Percentiles rank a stretch among this genome's conserved stretches.
phyloP scores from a whole-genome alignment of 2,329 filamentous ascomycete genomes.

The Chaetomium strumarium region DNA sequence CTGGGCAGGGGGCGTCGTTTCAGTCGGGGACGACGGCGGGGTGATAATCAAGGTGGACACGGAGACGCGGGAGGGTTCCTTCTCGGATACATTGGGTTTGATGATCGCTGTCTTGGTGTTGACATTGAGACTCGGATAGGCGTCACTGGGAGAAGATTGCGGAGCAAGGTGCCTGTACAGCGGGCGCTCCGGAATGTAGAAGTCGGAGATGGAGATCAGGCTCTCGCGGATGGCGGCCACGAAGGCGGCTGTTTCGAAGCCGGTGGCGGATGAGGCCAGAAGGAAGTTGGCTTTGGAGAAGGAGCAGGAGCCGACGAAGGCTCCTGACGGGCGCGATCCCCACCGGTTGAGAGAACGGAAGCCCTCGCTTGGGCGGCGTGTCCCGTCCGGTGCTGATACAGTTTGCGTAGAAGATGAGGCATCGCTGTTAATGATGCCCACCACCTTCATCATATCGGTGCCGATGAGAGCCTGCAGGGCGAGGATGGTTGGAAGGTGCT shows the following conservation, averaged over 20 bases:
- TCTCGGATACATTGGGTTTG: not conserved
- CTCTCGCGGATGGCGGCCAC: constrained; percentile 47
- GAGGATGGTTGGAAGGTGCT: constrained; percentile 51
- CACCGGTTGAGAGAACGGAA: constrained; percentile 9
- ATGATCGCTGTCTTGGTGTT: not conserved
- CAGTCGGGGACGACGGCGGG: constrained; percentile 9
- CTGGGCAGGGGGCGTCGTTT: not conserved
- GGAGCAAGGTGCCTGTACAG: constrained; percentile 2
- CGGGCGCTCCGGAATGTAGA: constrained; percentile 38
- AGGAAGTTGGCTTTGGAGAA: constrained; percentile 52
- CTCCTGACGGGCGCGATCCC: not conserved
- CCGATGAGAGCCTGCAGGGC: constrained; percentile 54
- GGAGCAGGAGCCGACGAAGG: constrained; percentile 19
- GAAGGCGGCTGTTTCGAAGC: constrained; percentile 49
- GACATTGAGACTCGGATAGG: not conserved
- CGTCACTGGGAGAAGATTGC: not conserved
- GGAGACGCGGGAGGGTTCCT: not conserved
- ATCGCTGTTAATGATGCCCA: constrained; percentile 47
- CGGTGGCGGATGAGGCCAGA: constrained; percentile 48
- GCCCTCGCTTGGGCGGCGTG: constrained; percentile 25
- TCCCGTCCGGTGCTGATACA: constrained; percentile 15
- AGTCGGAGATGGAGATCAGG: constrained; percentile 39
- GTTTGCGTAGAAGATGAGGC: constrained; percentile 23
- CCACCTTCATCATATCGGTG: constrained; percentile 51
- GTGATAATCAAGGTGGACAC: constrained; percentile 11